These are phyloP conservation scores for Moniliophthora roreri DNA, from an alignment of 1,284 basidiomycete species.

Conservation along the genomic window DNA sequence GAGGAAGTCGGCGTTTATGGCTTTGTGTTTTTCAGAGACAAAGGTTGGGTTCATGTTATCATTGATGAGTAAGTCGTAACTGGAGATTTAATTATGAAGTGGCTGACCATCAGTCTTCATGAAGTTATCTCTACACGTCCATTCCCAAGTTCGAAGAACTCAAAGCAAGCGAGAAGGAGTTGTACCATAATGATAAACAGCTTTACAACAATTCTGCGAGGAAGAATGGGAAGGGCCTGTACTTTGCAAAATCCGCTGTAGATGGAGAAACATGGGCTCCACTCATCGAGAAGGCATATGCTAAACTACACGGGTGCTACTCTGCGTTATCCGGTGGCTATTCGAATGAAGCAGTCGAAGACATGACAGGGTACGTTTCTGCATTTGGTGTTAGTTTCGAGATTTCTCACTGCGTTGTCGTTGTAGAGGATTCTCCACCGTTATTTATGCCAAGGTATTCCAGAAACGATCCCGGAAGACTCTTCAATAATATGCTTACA, in stretches of 20 bases:
- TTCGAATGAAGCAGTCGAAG: conserved; percentile 44
- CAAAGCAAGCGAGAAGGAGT: conserved; percentile 12
- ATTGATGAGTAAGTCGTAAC: conserved; percentile 33
- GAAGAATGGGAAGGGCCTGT: conserved; percentile 26
- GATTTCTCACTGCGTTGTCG: conserved; percentile 1
- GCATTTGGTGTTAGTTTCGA: conserved; percentile 2
- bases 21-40: conserved; percentile 37
- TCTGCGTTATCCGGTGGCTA: conserved; percentile 37
- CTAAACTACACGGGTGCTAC: conserved; percentile 51
- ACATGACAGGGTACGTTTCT: conserved; percentile 43
- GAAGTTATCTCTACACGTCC: conserved; percentile 25
- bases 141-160: conserved; percentile 29
- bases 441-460: conserved; percentile 35
- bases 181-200: conserved; percentile 28
- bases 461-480: conserved; percentile 4
- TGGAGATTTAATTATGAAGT: neutral
- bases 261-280: conserved; percentile 35
- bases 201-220: conserved; percentile 24
- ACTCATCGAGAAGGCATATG: conserved; percentile 54
- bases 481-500: conserved; percentile 14
- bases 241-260: conserved; percentile 24
- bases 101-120: neutral
- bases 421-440: conserved; percentile 40
- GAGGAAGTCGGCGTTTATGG: conserved; percentile 39
- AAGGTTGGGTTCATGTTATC: conserved; percentile 33